Percentiles rank a stretch among this genome's conserved stretches.
Conservation (phyloP, 1,139 yeast genomes). For the Candida albicans region DNA sequence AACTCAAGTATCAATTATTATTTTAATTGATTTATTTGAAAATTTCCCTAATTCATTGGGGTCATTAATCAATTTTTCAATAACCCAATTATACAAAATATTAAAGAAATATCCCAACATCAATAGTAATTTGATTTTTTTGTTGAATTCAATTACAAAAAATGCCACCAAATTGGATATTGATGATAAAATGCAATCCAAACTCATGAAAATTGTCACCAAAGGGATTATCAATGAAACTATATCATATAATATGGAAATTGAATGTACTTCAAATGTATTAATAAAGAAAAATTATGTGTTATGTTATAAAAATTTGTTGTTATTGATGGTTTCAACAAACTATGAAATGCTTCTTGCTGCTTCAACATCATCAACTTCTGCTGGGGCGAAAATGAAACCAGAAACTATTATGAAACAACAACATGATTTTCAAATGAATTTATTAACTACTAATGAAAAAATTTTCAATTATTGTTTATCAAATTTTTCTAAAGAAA, state of each 20-base stretch:
- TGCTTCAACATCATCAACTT: slow-evolving; percentile 36
- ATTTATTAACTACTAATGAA: slow-evolving; percentile 32
- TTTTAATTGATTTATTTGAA: slow-evolving; percentile 42
- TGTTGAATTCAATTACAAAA: slow-evolving; percentile 35
- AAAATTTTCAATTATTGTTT: slow-evolving; percentile 33
- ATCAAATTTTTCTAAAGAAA: slow-evolving; percentile 33
- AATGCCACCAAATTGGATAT: slow-evolving; percentile 41
- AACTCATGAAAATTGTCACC: slow-evolving; percentile 33
- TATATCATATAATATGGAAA: slow-evolving; percentile 20
- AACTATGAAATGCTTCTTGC: slow-evolving; percentile 41
- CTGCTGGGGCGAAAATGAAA: slow-evolving; percentile 42
- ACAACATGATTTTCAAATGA: slow-evolving; percentile 39
- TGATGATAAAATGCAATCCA: slow-evolving; percentile 42
- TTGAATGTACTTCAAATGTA: slow-evolving; percentile 22
- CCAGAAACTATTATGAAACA: slow-evolving; percentile 46
- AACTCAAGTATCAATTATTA: slow-evolving; percentile 28
- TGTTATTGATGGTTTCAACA: slow-evolving; percentile 34
- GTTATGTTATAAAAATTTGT: slow-evolving; percentile 32
- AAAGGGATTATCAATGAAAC: slow-evolving; percentile 26
- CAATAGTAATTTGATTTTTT: slow-evolving; percentile 31
- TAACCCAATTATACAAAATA: slow-evolving; percentile 39
- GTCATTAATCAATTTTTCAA: slow-evolving; percentile 37
- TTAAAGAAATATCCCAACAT: slow-evolving; percentile 35
- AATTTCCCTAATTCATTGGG: slow-evolving; percentile 38
- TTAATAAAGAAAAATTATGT: slow-evolving; percentile 36